Percentiles rank a stretch among this genome's conserved stretches.
phyloP scores from a whole-genome alignment of 2,329 filamentous ascomycete species.

The Sporothrix mexicana region DNA sequence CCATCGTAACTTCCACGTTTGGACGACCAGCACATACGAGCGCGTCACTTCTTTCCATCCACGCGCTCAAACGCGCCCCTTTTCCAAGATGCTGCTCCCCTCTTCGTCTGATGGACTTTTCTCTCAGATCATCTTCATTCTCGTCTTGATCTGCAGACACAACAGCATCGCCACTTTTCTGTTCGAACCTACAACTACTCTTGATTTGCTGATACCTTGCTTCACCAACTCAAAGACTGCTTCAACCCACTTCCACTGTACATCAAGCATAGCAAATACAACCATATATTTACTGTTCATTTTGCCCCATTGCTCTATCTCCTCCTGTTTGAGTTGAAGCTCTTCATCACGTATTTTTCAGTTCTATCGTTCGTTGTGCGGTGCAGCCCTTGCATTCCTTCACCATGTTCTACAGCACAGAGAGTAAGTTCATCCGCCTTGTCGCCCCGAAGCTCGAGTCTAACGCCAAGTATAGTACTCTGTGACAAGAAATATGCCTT shows the following conservation, averaged over 20 bases:
- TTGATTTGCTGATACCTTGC: not conserved
- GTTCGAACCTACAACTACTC: not conserved
- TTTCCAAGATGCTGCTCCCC: not conserved
- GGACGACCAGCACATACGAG: not conserved
- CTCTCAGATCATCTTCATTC: constrained; percentile 6
- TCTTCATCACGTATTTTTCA: not conserved
- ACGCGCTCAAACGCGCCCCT: not conserved
- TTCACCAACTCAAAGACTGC: too few species aligned
- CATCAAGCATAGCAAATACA: not conserved
- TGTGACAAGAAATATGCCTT: constrained; percentile 88
- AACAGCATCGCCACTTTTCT: not conserved
- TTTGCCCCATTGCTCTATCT: too few species aligned
- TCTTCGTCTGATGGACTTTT: not conserved
- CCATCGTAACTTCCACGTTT: constrained; percentile 31
- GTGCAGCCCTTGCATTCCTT: not conserved
- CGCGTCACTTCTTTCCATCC: not conserved
- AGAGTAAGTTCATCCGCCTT: constrained; percentile 64
- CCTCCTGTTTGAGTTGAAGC: not conserved
- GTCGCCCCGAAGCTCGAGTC: constrained; percentile 39
- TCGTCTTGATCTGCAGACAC: not conserved
- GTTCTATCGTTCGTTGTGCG: not conserved
- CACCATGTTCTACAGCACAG: constrained; percentile 73
- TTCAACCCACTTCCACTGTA: not conserved
- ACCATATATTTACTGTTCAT: not conserved
- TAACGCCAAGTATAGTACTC: constrained; percentile 63